Conservation (phyloP, 192 early-diverging fungal genomes). For the Coemansia sp. region DNA sequence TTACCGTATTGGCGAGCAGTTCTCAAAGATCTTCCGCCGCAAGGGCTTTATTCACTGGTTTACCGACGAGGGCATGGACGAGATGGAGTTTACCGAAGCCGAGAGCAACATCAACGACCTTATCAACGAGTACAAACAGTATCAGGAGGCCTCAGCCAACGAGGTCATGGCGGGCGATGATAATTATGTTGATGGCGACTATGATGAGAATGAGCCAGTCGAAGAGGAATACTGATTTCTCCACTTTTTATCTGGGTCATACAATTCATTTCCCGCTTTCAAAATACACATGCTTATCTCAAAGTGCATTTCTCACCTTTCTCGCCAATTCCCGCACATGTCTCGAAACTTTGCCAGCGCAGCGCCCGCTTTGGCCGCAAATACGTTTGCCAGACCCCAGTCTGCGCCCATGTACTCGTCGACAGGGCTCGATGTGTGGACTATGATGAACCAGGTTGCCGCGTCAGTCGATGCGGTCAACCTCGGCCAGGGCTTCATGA, state of each 20-base stretch:
- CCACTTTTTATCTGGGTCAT: background rate
- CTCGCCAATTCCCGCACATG: constrained; percentile 1
- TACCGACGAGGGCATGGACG: constrained; percentile 84
- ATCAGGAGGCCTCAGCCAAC: constrained; percentile 68
- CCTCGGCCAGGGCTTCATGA: constrained; percentile 86
- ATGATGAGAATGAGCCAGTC: background rate
- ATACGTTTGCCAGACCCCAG: background rate
- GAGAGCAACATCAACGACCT: constrained; percentile 93
- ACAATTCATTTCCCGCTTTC: background rate
- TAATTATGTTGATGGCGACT: background rate
- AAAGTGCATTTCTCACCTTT: background rate
- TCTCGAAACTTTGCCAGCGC: constrained; percentile 10
- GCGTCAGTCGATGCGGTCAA: constrained; percentile 84
- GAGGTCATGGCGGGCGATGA: constrained; percentile 44
- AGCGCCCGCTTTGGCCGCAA: background rate
- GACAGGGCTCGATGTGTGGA: constrained; percentile 63
- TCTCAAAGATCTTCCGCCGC: constrained; percentile 71
- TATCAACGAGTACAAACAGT: constrained; percentile 95
- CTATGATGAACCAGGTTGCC: constrained; percentile 83
- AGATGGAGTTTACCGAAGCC: constrained; percentile 78
- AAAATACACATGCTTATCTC: constrained; percentile 1
- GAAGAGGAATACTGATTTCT: constrained; percentile 14
- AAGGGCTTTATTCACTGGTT: constrained; percentile 86
- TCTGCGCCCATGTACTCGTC: constrained; percentile 38
- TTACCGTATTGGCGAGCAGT: constrained; percentile 70